Base-by-base conservation (phyloP, 2,329 filamentous ascomycete genomes). In the Cryphonectria carpinicola region DNA sequence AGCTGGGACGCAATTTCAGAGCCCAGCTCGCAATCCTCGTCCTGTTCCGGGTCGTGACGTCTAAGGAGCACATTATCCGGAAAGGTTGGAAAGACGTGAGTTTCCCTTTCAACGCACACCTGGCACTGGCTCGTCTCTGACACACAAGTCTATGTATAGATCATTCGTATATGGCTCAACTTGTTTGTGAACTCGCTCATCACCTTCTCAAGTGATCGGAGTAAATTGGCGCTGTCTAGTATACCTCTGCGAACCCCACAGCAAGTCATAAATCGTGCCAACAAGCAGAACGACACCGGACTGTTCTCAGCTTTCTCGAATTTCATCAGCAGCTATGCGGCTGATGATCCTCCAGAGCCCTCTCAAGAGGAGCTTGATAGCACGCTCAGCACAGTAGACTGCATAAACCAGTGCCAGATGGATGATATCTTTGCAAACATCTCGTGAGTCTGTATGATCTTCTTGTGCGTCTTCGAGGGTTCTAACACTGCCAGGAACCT, bases 251-350 rank as follows among this genome's bases (percentile, higher is more conserved):
- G 98, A 77, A 93, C 90, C 17, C 95, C 96, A 1, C 96, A 94
- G 13, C 95, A 98, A 78, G 89, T 98, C 65, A 95, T 99, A 74
- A 96, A 98, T 79, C 90, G 95, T 70, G 94, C 91, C 70, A 87
- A 92, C 58, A 92, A 93, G 74, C 85, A 90, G 46, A 89, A 86
- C 70, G 96, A 99, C 39, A 90, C 90, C 2, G 94, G 96, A 7
- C 88, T 99, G 65, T 94, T 99, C 79, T 97, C 95, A 4, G 94
- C 95, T 0, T 93, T 99, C 76, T 97, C 95, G 0, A 97, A 93
- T 6, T 99, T 98, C 77, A 94, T 99, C 43, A 97, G 95, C n/a
- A 98, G 95, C 80, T 98, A 99, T 79, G 96, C 97, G 58, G 97
- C 96, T 14, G 96, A 98, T 80, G 96, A 99, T 78, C 96, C 96